Percentiles rank a stretch among this genome's conserved stretches.
Conservation (phyloP, 345 rosid species). For the Trapa incisa region DNA sequence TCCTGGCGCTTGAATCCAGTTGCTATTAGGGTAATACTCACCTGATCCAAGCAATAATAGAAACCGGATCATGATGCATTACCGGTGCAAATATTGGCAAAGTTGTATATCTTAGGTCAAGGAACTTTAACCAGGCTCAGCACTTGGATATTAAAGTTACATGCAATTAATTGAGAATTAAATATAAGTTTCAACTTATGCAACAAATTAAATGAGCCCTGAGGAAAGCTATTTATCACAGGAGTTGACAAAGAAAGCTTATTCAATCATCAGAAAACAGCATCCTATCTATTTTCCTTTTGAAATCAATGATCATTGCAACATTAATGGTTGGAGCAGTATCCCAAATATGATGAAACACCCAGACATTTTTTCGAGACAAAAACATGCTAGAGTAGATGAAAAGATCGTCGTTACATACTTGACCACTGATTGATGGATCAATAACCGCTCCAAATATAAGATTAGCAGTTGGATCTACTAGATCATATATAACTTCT, state of each 20-base stretch:
- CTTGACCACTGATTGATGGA: constrained; percentile 79
- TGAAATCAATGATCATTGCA: no score
- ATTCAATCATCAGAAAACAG: no score
- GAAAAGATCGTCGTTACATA: constrained; percentile 19
- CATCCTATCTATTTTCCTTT: no score
- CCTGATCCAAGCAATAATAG: constrained; percentile 22
- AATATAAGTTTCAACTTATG: not conserved
- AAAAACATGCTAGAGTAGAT: not conserved
- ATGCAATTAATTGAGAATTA: not conserved
- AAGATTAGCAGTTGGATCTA: constrained; percentile 89
- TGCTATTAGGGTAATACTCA: constrained; percentile 84
- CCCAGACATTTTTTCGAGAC: not conserved
- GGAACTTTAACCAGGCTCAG: not conserved
- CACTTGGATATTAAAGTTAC: not conserved
- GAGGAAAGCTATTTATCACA: no score
- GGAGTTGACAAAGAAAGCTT: no score
- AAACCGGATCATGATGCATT: not conserved
- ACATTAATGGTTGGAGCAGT: no score
- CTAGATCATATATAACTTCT: constrained; percentile 88
- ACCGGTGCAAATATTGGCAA: not conserved
- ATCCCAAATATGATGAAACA: no score
- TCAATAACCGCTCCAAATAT: constrained; percentile 92
- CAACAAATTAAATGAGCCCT: not conserved
- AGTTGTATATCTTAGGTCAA: not conserved
- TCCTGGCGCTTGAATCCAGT: constrained; percentile 92